Percentiles rank a stretch among this genome's conserved stretches.
Conservation (phyloP, 1,139 yeast genomes). For the Debaryomyces nepalensis region DNA sequence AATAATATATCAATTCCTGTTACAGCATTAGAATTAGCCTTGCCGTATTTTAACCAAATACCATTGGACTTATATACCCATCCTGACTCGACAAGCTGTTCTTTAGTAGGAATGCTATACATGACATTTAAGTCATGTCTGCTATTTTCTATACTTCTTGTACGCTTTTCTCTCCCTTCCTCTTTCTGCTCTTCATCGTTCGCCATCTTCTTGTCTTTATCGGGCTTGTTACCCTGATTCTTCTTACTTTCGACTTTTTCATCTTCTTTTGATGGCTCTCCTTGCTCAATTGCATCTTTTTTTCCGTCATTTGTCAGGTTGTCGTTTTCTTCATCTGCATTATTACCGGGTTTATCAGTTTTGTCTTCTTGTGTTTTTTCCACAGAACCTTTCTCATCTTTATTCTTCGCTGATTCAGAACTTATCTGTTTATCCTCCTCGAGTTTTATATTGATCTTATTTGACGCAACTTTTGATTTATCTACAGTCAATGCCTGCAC, state of each 20-base stretch:
- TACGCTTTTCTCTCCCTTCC: not conserved
- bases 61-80: constrained; percentile 43
- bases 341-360: constrained; percentile 6
- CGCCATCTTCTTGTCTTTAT: constrained; percentile 10
- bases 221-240: constrained; percentile 13
- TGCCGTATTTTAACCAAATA: constrained; percentile 38
- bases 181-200: constrained; percentile 12
- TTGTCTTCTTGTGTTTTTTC: constrained; percentile 13
- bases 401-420: constrained; percentile 7
- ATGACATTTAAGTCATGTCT: constrained; percentile 30
- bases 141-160: constrained; percentile 17
- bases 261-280: too few species aligned
- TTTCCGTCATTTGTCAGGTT: not conserved
- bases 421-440: constrained; percentile 17
- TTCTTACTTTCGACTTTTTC: constrained; percentile 4
- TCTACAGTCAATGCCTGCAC: constrained; percentile 21
- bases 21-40: constrained; percentile 50
- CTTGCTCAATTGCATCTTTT: too few species aligned
- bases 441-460: constrained; percentile 16
- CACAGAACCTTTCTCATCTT: constrained; percentile 1
- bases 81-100: constrained; percentile 35
- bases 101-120: constrained; percentile 36
- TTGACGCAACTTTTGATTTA: constrained; percentile 23
- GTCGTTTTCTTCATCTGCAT: constrained; percentile 10
- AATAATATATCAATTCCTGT: constrained; percentile 64